Conservation (phyloP, 306 rosid genomes). For the Medicago arabica region DNA sequence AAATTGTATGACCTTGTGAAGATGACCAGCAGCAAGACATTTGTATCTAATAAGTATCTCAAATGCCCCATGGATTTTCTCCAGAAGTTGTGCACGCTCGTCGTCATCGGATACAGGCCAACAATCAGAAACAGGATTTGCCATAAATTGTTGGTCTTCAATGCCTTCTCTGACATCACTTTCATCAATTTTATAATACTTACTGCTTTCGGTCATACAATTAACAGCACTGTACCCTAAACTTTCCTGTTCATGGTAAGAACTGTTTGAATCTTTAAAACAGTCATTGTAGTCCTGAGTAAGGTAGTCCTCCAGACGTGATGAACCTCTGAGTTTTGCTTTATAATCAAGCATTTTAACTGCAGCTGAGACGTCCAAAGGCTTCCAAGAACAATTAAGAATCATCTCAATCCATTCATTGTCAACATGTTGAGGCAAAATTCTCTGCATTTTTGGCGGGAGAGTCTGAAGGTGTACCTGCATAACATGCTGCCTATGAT, state of each 20-base stretch:
- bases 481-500: constrained; percentile 80
- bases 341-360: constrained; percentile 68
- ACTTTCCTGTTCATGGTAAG: constrained; percentile 56
- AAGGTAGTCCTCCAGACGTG: constrained; percentile 56
- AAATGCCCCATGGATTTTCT: constrained; percentile 72
- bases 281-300: constrained; percentile 55
- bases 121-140: constrained; percentile 54
- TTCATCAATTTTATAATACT: constrained; percentile 48
- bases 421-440: constrained; percentile 80
- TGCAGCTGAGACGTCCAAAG: constrained; percentile 78
- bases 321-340: constrained; percentile 50
- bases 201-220: constrained; percentile 45
- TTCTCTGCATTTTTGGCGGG: constrained; percentile 69
- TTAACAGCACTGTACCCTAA: constrained; percentile 45
- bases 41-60: constrained; percentile 81
- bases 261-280: constrained; percentile 62
- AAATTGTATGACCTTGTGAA: constrained; percentile 81
- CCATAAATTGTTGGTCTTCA: constrained; percentile 48
- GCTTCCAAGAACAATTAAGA: constrained; percentile 83
- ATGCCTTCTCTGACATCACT: constrained; percentile 50
- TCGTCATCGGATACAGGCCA: constrained; percentile 87
- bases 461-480: constrained; percentile 86
- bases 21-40: constrained; percentile 83
- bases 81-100: constrained; percentile 83
- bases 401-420: constrained; percentile 85